These are phyloP conservation scores for Colletotrichum horii DNA, from an alignment of 2,329 filamentous ascomycete genomes.

Conservation along the genomic window DNA sequence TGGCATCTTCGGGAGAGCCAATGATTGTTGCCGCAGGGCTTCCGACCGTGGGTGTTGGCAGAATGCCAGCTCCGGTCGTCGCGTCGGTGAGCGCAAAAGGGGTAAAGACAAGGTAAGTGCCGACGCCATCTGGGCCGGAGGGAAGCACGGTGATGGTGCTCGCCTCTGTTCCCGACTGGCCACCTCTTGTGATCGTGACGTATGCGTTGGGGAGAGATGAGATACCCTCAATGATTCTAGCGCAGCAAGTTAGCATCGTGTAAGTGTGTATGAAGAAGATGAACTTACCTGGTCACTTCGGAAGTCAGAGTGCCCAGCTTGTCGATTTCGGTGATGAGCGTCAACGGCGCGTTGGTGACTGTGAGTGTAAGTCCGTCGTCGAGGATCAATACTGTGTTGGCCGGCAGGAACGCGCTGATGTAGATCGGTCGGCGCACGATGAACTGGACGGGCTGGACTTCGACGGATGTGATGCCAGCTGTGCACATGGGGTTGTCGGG, in stretches of 20 bases:
- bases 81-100: neutral
- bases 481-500: constrained; percentile 15
- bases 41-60: neutral
- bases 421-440: constrained; percentile 17
- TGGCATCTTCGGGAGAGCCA: neutral
- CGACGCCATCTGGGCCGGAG: neutral
- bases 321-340: constrained; percentile 12
- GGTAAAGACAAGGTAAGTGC: constrained; percentile 14
- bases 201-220: constrained; percentile 10
- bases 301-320: constrained; percentile 14
- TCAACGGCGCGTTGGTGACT: constrained; percentile 16
- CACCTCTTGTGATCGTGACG: constrained; percentile 12
- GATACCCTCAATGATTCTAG: neutral
- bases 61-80: neutral
- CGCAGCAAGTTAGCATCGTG: neutral
- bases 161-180: constrained; percentile 2
- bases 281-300: constrained; percentile 4
- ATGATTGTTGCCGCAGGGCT: neutral
- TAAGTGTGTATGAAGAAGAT: neutral
- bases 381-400: constrained; percentile 12
- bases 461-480: constrained; percentile 19
- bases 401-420: constrained; percentile 18
- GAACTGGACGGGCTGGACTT: constrained; percentile 18
- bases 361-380: constrained; percentile 16
- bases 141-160: constrained; percentile 14